Percentiles rank a stretch among this genome's conserved stretches.
Conservation (phyloP, 2,329 filamentous ascomycete species). For the Alternaria solani region DNA sequence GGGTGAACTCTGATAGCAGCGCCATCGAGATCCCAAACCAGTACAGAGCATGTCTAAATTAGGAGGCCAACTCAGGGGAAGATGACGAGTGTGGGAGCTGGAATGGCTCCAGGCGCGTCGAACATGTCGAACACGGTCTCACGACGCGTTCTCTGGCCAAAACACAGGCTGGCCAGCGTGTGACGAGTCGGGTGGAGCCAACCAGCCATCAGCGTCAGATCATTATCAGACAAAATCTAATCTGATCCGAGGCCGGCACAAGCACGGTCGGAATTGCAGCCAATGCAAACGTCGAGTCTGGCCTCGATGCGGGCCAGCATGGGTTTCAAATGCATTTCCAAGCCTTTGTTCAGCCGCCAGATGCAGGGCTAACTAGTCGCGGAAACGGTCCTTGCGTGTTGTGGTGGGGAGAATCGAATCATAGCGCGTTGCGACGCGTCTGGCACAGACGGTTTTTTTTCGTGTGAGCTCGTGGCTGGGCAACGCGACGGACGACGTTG, state of each 20-base stretch:
- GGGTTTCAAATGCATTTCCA: slow-evolving; percentile 37
- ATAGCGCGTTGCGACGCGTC: slow-evolving; percentile 45
- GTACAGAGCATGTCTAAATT: slow-evolving; percentile 1
- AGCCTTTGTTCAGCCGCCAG: slow-evolving; percentile 42
- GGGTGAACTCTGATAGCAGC: slow-evolving; percentile 1
- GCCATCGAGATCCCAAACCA: slow-evolving; percentile 5
- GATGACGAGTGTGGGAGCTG: neutral
- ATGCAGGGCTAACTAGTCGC: slow-evolving; percentile 30
- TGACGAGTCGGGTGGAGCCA: slow-evolving; percentile 19
- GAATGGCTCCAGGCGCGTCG: slow-evolving; percentile 14
- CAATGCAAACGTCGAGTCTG: slow-evolving; percentile 21
- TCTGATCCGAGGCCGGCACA: slow-evolving; percentile 34
- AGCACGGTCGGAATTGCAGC: slow-evolving; percentile 24
- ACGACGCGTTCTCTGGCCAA: slow-evolving; percentile 4
- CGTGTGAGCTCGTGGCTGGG: slow-evolving; percentile 39
- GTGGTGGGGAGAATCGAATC: slow-evolving; percentile 43
- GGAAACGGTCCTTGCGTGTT: slow-evolving; percentile 39
- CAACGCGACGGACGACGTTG: slow-evolving; percentile 22
- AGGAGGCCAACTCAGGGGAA: neutral
- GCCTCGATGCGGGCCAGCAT: slow-evolving; percentile 17
- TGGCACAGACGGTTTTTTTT: slow-evolving; percentile 37
- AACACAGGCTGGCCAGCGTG: neutral
- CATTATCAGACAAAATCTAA: slow-evolving; percentile 33
- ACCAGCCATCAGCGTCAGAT: slow-evolving; percentile 14
- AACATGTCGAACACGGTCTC: slow-evolving; percentile 9